Evolutionary conservation across 495 filamentous ascomycete species (phyloP), one percentile per base, ranked within the genome.

Genomic region (Penicillium pulvis): DNA sequence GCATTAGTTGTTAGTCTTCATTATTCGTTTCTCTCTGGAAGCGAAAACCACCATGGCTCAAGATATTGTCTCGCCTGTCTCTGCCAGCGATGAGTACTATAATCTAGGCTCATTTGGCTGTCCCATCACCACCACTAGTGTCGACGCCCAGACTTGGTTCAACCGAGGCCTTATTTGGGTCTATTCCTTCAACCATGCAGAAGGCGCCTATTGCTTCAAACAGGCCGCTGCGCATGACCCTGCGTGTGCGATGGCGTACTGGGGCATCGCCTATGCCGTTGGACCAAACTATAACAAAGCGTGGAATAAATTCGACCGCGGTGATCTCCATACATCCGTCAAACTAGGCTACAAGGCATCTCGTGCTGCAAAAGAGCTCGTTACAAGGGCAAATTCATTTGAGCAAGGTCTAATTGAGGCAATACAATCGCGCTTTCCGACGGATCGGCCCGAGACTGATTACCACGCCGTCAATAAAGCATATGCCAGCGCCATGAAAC

Each of bases 251-350:
- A 82, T 89, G 68, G 85, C 85, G 16, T 81, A 85, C 48, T 90
- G 87, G 87, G 87, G 86, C 0, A 36, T 61, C 85, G 2, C 87
- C 0, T 90, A 81, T 59, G 69, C 80, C 8, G 62, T 86, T 1
- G 87, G 87, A 3, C 84, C 86, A 2, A 88, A 89, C 58, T 90
- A 90, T 68, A 89, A 90, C 67, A 88, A 88, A 67, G 81, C 85
- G 0, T 90, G 85, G 85, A 75, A 79, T 2, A 64, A 75, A 9
- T 88, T 88, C 57, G 86, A 87, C 54, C 59, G 67, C 10, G 58
- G 66, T 6, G 82, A 89, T 44, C 64, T 82, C 3, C 58, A 73
- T 12, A 43, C 48, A 0, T 80, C 66, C 6, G 64, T 85, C 20
- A 53, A 65, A 10, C 59, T 72, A 42, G 77, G 79, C 0, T 70